phyloP scores from a whole-genome alignment of 2,329 filamentous ascomycete species.

The Xylaria sp. region DNA sequence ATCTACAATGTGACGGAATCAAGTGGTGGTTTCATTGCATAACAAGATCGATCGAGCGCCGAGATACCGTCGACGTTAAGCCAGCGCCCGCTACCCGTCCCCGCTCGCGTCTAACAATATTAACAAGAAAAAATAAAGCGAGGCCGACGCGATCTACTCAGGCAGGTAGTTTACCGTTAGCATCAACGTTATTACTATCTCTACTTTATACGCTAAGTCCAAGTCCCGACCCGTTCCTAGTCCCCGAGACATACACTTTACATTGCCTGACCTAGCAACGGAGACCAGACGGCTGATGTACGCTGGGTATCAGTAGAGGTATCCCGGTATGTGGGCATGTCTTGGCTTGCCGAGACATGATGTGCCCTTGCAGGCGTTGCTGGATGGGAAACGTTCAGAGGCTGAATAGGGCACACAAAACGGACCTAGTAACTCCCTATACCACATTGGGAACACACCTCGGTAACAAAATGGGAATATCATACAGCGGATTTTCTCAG shows the following conservation, averaged over 20 bases:
- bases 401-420: conserved; percentile 24
- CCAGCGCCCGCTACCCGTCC: not conserved
- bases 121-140: not conserved
- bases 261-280: not conserved
- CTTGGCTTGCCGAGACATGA: not conserved
- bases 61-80: not conserved
- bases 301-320: not conserved
- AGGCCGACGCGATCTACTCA: not conserved
- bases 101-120: not conserved
- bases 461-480: conserved; percentile 27
- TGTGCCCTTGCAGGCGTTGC: not conserved
- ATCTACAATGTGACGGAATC: not conserved
- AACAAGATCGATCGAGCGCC: not conserved
- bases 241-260: not conserved
- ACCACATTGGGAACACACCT: not conserved
- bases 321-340: not conserved
- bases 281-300: conserved; percentile 2
- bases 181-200: not conserved
- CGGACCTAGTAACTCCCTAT: conserved; percentile 15
- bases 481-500: not conserved
- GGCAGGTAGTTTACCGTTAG: too few species aligned
- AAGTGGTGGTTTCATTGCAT: not conserved
- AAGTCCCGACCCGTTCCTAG: conserved; percentile 5
- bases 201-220: not conserved
- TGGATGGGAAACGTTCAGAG: conserved; percentile 3